Percentiles rank a stretch among this genome's conserved stretches.
Conservation (phyloP, 225 moss, liverwort and hornwort genomes). For the Lunularia cruciata region DNA sequence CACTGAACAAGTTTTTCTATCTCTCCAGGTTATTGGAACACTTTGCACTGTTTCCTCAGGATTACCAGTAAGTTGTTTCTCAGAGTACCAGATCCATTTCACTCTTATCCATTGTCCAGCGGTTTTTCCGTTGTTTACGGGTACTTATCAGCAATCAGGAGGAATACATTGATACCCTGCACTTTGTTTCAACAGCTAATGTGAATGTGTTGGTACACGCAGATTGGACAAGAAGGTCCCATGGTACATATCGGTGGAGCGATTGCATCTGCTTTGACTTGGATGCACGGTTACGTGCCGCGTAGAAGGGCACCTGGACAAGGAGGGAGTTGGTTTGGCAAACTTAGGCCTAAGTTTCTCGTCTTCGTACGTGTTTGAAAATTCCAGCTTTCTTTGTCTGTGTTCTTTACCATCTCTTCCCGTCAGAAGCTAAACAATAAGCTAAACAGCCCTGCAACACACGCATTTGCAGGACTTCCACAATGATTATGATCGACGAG, state of each 20-base stretch:
- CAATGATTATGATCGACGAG: slow-evolving; percentile 85
- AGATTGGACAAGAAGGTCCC: slow-evolving; percentile 94
- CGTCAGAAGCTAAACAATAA: not conserved
- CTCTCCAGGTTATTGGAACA: slow-evolving; percentile 69
- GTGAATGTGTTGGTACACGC: slow-evolving; percentile 3
- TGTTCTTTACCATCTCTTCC: not conserved
- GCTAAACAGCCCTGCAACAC: not conserved
- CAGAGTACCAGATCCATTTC: no score
- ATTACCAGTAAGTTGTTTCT: slow-evolving; percentile 54
- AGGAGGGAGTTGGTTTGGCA: slow-evolving; percentile 35
- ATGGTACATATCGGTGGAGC: slow-evolving; percentile 89
- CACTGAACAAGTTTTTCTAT: not conserved
- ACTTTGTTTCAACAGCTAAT: not conserved
- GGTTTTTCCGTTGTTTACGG: no score
- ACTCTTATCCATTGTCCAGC: no score
- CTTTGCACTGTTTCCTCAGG: slow-evolving; percentile 84
- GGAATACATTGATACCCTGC: not conserved
- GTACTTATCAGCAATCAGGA: no score
- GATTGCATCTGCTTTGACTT: slow-evolving; percentile 79
- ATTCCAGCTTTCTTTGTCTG: not conserved
- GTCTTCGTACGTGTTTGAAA: slow-evolving; percentile 57
- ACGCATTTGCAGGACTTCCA: slow-evolving; percentile 59
- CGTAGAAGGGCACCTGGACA: slow-evolving; percentile 32
- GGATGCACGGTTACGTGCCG: slow-evolving; percentile 85
- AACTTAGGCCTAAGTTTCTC: slow-evolving; percentile 53